Evolutionary conservation across 441 rosid genomes (phyloP).

Genomic region (Erysimum pusillum): DNA sequence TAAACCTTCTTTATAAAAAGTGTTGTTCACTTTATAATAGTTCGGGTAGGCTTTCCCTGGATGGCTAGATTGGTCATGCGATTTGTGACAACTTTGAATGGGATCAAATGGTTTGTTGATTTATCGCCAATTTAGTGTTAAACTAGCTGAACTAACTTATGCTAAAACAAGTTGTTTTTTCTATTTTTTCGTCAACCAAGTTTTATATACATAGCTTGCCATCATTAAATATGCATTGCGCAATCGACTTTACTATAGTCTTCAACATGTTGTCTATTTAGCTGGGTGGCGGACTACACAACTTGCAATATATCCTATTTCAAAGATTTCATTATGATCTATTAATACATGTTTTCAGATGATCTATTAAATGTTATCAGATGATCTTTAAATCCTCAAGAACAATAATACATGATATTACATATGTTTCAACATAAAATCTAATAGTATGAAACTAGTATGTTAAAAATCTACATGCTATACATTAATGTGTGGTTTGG

Average conservation of each 20-base stretch:
- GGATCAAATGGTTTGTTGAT: background rate
- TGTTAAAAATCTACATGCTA: background rate
- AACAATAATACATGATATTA: background rate
- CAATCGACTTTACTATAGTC: background rate
- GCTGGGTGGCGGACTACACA: constrained; percentile 17
- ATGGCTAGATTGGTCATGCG: background rate
- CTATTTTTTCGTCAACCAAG: too few relatives aligned
- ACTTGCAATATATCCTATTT: constrained; percentile 1
- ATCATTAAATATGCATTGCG: constrained; percentile 18
- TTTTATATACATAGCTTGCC: background rate
- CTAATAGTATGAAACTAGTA: background rate
- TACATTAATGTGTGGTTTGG: too few relatives aligned
- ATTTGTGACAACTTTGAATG: background rate
- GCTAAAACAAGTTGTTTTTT: too few relatives aligned
- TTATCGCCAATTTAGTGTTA: too few relatives aligned
- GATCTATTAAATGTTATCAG: background rate
- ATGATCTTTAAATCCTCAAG: background rate
- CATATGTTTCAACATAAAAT: background rate
- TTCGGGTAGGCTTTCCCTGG: background rate
- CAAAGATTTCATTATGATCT: constrained; percentile 6
- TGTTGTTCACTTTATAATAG: background rate
- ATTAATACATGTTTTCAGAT: constrained; percentile 11
- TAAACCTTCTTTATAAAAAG: background rate
- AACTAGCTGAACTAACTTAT: background rate
- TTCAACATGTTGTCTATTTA: constrained; percentile 13